These are phyloP conservation scores for Trichosporon asahii DNA, from an alignment of 1,284 basidiomycete genomes.

Conservation along the genomic window DNA sequence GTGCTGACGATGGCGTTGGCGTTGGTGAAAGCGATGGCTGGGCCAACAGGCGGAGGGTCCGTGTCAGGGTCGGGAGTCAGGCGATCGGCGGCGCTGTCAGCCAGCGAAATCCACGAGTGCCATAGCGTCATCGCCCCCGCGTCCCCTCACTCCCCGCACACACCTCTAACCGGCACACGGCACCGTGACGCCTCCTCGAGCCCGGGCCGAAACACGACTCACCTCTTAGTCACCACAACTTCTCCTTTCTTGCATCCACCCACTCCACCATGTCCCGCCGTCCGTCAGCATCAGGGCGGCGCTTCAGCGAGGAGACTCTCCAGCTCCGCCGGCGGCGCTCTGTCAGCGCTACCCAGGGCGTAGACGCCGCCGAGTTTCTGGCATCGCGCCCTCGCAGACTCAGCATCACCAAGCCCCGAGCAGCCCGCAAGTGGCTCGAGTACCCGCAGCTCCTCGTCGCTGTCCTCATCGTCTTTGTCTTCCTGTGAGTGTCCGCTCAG, in stretches of 20 bases:
- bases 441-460: slow-evolving; percentile 22
- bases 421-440: slow-evolving; percentile 12
- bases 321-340: slow-evolving; percentile 18
- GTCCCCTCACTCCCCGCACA: not conserved
- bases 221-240: not conserved
- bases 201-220: not conserved
- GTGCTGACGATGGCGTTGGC: not conserved
- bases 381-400: slow-evolving; percentile 15
- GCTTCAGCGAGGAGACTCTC: slow-evolving; percentile 11
- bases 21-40: not conserved
- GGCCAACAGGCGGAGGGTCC: not conserved
- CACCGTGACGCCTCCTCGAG: not conserved
- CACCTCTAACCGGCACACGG: not conserved
- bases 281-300: not conserved
- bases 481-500: slow-evolving; percentile 30
- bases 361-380: slow-evolving; percentile 12
- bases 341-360: slow-evolving; percentile 5
- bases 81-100: not conserved
- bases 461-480: slow-evolving; percentile 21
- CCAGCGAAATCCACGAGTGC: not conserved
- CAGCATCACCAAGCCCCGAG: slow-evolving; percentile 5
- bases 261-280: slow-evolving; percentile 4
- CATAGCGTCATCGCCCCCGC: not conserved
- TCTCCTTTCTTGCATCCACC: not conserved
- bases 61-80: not conserved